Evolutionary conservation across 257 asterid genomes (phyloP), one percentile per base, ranked within the genome.

Genomic region (Penstemon newberryi): DNA sequence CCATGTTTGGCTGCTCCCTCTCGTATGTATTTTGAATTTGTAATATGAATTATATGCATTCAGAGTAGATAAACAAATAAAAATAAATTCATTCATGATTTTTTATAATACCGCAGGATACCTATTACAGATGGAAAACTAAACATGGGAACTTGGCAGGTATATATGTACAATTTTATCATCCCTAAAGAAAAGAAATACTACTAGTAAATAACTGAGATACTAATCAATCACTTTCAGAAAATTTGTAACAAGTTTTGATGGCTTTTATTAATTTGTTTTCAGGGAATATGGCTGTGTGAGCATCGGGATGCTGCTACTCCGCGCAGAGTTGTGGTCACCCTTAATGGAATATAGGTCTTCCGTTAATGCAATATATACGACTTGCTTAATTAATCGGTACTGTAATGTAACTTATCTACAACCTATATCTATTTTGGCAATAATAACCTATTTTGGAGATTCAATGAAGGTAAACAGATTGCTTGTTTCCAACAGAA

Each of bases 81-180:
- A 50, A 56, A 70, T 64, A 57, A 37, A 25, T 25, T 55, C 13
- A 37, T 59, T 63, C 72, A 13, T 59, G 37, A 3, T 73, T 37
- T 66, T 9, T 68, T 65, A 25, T 60, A 73, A 63, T 77, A 51
- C 54, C 78, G 79, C 89, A 93, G 99, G 89, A 76, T 93, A 70
- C 99, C 99, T 8, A 90, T 93, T 73, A 81, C 99, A 5, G 83
- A 87, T 66, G 96, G 97, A 75, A 87, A 79, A 68, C 87, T 93
- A 47, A 90, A 87, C 84, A 80, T 93, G 88, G 99, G 99, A 76
- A 89, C 99, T 77, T 93, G 99, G 99, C 99, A 93, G 97, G 98
- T 92, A 80, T 36, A 53, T 57, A 33, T 55, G 8, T 53, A 15
- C 18, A 15, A 15, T 15, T 15, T 15, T 15, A 37, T 69, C 8